These are phyloP conservation scores for Aspergillus uvarum DNA, from an alignment of 2,329 filamentous ascomycete genomes.

Conservation along the genomic window DNA sequence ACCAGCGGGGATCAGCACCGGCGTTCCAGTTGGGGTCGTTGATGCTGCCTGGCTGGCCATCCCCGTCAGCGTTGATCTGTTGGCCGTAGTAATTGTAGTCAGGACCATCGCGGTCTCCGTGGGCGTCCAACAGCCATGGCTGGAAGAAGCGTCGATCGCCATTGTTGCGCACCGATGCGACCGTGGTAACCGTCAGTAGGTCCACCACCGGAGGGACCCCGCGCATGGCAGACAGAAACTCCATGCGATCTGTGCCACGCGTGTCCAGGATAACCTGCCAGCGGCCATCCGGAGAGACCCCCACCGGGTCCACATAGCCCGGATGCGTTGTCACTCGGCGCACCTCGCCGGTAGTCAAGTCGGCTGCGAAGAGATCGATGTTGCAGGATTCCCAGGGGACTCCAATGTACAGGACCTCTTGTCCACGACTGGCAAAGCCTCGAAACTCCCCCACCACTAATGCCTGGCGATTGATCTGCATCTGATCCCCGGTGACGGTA, in stretches of 20 bases:
- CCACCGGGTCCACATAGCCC: conserved; percentile 47
- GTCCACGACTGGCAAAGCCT: conserved; percentile 46
- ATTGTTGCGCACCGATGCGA: conserved; percentile 47
- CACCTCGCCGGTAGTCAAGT: conserved; percentile 43
- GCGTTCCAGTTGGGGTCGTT: too few species aligned
- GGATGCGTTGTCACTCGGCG: conserved; percentile 47
- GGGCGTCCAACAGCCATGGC: conserved; percentile 44
- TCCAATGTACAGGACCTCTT: conserved; percentile 47
- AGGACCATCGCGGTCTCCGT: too few species aligned
- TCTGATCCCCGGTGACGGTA: conserved; percentile 21
- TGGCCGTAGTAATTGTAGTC: too few species aligned
- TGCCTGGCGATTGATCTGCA: conserved; percentile 32
- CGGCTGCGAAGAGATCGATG: conserved; percentile 46
- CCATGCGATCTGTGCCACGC: conserved; percentile 25
- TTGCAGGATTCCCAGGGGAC: conserved; percentile 45
- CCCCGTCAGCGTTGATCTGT: too few species aligned
- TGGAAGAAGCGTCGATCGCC: conserved; percentile 49
- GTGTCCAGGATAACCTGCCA: conserved; percentile 49
- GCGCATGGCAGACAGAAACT: too few species aligned
- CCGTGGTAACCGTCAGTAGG: conserved; percentile 30
- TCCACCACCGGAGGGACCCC: conserved; percentile 26
- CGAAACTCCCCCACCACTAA: conserved; percentile 47
- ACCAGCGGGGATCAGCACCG: too few species aligned
- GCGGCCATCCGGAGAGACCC: conserved; percentile 45
- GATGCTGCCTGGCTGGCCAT: too few species aligned